A percentile compares a stretch with the other conserved stretches of the same genome.
Evolutionary conservation across 1,284 basidiomycete genomes (phyloP).

Genomic region (Ganoderma leucocontextum): DNA sequence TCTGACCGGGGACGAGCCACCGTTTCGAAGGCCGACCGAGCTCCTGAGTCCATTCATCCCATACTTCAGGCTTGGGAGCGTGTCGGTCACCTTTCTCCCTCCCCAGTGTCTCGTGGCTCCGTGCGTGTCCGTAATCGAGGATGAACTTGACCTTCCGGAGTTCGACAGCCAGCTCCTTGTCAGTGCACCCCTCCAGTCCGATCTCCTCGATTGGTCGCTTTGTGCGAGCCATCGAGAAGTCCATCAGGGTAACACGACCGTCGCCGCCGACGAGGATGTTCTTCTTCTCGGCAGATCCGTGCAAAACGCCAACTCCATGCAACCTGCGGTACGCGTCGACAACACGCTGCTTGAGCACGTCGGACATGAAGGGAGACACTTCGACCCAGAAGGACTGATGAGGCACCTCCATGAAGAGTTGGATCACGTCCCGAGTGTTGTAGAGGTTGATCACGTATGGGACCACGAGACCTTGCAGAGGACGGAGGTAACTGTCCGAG

Average conservation of each 20-base stretch:
- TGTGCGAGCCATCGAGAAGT: conserved; percentile 60
- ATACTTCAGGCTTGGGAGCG: conserved; percentile 41
- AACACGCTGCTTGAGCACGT: conserved; percentile 35
- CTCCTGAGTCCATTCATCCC: conserved; percentile 45
- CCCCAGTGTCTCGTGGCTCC: neutral
- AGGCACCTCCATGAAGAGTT: conserved; percentile 46
- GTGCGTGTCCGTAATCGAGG: conserved; percentile 46
- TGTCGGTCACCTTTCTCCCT: conserved; percentile 2
- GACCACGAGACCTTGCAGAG: conserved; percentile 61
- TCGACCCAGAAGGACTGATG: conserved; percentile 39
- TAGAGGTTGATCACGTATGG: conserved; percentile 63
- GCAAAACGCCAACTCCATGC: conserved; percentile 33
- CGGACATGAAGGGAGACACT: conserved; percentile 37
- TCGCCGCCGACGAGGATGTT: conserved; percentile 65
- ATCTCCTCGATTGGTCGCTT: conserved; percentile 47
- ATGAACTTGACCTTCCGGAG: conserved; percentile 64
- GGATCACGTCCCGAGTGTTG: conserved; percentile 47
- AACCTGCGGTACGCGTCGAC: conserved; percentile 30
- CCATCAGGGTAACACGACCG: conserved; percentile 60
- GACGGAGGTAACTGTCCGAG: conserved; percentile 53
- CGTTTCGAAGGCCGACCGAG: conserved; percentile 43
- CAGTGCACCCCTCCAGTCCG: conserved; percentile 47
- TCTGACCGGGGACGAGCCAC: conserved; percentile 49
- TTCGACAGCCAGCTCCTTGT: conserved; percentile 56
- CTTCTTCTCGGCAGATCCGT: conserved; percentile 33